Percentiles rank a stretch among this genome's conserved stretches.
Conservation (phyloP, 768 basidiomycete species). For the Baorangia bicolor region DNA sequence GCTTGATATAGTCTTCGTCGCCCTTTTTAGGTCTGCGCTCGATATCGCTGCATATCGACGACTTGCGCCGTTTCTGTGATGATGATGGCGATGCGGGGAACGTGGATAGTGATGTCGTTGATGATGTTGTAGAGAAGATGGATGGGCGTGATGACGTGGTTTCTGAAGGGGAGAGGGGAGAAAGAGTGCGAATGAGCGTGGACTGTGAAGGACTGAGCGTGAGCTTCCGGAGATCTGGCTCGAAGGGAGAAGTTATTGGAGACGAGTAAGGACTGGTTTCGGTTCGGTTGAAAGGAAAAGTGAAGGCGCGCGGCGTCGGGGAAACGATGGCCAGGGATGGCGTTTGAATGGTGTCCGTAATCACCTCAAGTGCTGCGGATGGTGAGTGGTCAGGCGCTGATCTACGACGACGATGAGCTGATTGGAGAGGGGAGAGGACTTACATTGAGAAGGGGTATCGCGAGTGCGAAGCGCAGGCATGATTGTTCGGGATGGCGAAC, state of each 20-base stretch:
- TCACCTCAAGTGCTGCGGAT: conserved; percentile 68
- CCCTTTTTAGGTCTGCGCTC: conserved; percentile 60
- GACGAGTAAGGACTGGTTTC: conserved; percentile 62
- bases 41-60: conserved; percentile 43
- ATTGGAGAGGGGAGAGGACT: conserved; percentile 19
- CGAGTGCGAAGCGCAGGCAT: conserved; percentile 82
- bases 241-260: conserved; percentile 69
- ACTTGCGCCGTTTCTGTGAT: conserved; percentile 52
- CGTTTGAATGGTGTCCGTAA: conserved; percentile 57
- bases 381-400: conserved; percentile 18
- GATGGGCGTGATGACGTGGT: conserved; percentile 41
- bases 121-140: conserved; percentile 40
- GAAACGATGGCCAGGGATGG: conserved; percentile 58
- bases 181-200: conserved; percentile 40
- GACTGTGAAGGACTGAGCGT: conserved; percentile 43
- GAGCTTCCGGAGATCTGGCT: conserved; percentile 57
- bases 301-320: conserved; percentile 57
- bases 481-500: conserved; percentile 42
- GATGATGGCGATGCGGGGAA: conserved; percentile 34
- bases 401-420: background rate
- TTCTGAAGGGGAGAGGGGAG: conserved; percentile 37
- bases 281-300: conserved; percentile 40
- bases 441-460: conserved; percentile 60
- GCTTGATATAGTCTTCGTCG: conserved; percentile 81
- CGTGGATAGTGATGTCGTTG: conserved; percentile 33